Evolutionary conservation across 768 basidiomycete genomes (phyloP).

Genomic region (Hortiboletus flavorubellus): DNA sequence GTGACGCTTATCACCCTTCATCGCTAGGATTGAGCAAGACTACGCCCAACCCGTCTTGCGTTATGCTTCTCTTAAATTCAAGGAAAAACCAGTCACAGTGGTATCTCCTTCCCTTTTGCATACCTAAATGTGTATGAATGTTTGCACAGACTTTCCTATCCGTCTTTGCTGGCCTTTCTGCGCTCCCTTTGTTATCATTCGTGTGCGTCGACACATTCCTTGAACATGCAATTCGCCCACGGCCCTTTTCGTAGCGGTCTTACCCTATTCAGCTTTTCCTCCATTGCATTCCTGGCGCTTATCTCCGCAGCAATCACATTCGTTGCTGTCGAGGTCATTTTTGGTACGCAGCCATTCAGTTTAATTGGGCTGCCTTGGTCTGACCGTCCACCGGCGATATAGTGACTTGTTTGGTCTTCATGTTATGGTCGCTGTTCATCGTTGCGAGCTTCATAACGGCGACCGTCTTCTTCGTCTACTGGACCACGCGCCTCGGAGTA

Average conservation of each 20-base stretch:
- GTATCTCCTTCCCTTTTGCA: constrained; percentile 6
- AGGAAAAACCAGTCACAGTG: constrained; percentile 25
- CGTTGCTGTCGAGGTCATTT: constrained; percentile 27
- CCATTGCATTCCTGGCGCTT: constrained; percentile 37
- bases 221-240: constrained; percentile 6
- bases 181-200: constrained; percentile 35
- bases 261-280: constrained; percentile 35
- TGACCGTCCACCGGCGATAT: not conserved
- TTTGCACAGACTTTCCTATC: constrained; percentile 38
- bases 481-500: constrained; percentile 32
- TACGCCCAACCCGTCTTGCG: constrained; percentile 42
- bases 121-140: constrained; percentile 3
- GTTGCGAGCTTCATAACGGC: constrained; percentile 35
- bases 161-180: constrained; percentile 37
- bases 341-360: constrained; percentile 21
- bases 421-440: constrained; percentile 32
- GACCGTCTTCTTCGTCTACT: constrained; percentile 30
- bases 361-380: not conserved
- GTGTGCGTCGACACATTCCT: constrained; percentile 32
- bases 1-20: not conserved
- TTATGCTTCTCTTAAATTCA: constrained; percentile 17
- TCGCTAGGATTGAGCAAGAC: constrained; percentile 39
- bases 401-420: constrained; percentile 36
- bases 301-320: constrained; percentile 32
- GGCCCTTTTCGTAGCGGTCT: constrained; percentile 20